Evolutionary conservation across 352 stramenopile species (phyloP), one percentile per base, ranked within the genome.

Genomic region (Blastocystis sp.): DNA sequence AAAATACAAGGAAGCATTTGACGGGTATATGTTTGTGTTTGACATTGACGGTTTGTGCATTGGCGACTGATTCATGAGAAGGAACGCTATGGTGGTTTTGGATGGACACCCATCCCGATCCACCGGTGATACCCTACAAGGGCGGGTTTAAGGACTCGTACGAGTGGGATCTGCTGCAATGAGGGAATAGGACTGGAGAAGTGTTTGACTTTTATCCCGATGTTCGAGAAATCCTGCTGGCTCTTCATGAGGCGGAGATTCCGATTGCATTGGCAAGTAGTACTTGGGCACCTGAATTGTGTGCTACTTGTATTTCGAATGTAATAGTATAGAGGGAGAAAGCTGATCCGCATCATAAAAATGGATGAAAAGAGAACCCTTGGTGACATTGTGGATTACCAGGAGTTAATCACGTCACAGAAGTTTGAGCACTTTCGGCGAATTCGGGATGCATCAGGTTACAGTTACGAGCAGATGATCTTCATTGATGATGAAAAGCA

Each of bases 401-500:
- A 45, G 28, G 52, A 84, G n/a, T 54, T 84, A 10, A 84, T 84
- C 48, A 84, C 74, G 3, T 84, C 52, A n/a, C 74, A 68, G 43
- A 84, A 84, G 54, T 84, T 84, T 45, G 45, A 54, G 7, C 74
- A 84, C 45, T 84, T 84, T 57, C 34, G 40, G n/a, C 10, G 66
- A 57, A 84, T 84, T 57, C 28, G 45, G 38, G 69, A 69, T 40
- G 74, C 68, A 19, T 84, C 74, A 0, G 48, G 74, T 34, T 84
- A 84, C 69, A 38, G 10, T 6, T 84, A 84, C 45, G 74, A 84
- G 17, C 74, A 84, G 57, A 84, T 84, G 74, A 84, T 84, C 57
- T 84, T 84, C 45, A 84, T 84, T 59, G 74, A 84, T 48, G 74
- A 84, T 24, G 74, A 84, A 57, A 57, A 84, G 19, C 74, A 84